Percentiles rank a stretch among this genome's conserved stretches.
phyloP scores from a whole-genome alignment of 2,329 filamentous ascomycete species.

The Paraphoma sp. region DNA sequence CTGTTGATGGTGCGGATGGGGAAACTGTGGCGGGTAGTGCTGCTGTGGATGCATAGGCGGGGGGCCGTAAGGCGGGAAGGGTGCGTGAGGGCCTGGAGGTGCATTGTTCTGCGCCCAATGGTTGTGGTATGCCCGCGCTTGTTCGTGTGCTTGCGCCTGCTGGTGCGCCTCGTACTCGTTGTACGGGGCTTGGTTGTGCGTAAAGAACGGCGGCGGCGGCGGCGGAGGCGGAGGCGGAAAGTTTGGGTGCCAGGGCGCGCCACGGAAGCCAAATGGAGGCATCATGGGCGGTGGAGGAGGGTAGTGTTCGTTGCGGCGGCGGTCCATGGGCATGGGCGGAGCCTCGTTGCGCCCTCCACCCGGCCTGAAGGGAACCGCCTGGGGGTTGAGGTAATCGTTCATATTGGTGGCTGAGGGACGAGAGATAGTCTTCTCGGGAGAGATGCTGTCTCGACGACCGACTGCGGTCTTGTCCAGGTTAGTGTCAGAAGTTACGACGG shows the following conservation, averaged over 20 bases:
- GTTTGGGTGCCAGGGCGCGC: slow-evolving; percentile 13
- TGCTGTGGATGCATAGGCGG: slow-evolving; percentile 9
- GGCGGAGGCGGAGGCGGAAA: slow-evolving; percentile 12
- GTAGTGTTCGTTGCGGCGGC: slow-evolving; percentile 15
- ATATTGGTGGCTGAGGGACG: slow-evolving; percentile 20
- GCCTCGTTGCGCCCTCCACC: slow-evolving; percentile 12
- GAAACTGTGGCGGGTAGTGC: slow-evolving; percentile 6
- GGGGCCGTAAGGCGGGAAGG: slow-evolving; percentile 12
- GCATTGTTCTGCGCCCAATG: slow-evolving; percentile 27
- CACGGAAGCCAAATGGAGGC: slow-evolving; percentile 8
- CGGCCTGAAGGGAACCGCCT: slow-evolving; percentile 28
- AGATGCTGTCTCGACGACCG: slow-evolving; percentile 28
- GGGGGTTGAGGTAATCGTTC: slow-evolving; percentile 27
- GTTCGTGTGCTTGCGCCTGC: slow-evolving; percentile 20
- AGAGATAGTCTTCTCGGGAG: slow-evolving; percentile 9
- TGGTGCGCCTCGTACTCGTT: slow-evolving; percentile 17
- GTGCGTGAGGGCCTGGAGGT: slow-evolving; percentile 5
- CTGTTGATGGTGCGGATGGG: slow-evolving; percentile 5
- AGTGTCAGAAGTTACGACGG: slow-evolving; percentile 31
- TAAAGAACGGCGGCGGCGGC: slow-evolving; percentile 15
- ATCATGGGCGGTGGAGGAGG: slow-evolving; percentile 9
- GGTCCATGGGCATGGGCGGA: slow-evolving; percentile 18
- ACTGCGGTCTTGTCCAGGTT: slow-evolving; percentile 31
- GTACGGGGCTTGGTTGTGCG: slow-evolving; percentile 11
- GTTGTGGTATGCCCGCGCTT: slow-evolving; percentile 22